Conservation (phyloP, 768 basidiomycete species). For the Hericium erinaceus region DNA sequence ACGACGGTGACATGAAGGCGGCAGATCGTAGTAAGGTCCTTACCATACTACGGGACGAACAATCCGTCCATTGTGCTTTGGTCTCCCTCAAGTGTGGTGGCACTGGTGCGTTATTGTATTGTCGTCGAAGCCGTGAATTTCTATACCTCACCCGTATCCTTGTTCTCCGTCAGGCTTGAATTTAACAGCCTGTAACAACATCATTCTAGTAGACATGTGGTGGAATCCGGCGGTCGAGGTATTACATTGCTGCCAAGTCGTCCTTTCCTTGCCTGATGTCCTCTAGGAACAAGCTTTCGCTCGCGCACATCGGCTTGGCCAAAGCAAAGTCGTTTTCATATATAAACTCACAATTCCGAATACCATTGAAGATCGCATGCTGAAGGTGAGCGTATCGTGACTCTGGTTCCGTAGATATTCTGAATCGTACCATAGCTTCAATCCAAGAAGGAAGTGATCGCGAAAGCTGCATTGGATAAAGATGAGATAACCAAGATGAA, state of each 20-base stretch:
- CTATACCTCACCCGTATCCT: slow-evolving; percentile 1
- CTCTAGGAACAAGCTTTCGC: slow-evolving; percentile 59
- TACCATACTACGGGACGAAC: slow-evolving; percentile 26
- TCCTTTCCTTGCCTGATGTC: slow-evolving; percentile 32
- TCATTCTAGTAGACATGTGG: slow-evolving; percentile 81
- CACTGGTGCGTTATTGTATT: slow-evolving; percentile 61
- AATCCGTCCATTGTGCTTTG: slow-evolving; percentile 56
- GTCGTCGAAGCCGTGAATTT: too few relatives aligned
- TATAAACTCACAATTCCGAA: slow-evolving; percentile 71
- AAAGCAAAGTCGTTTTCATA: slow-evolving; percentile 68
- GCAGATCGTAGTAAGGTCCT: too few relatives aligned
- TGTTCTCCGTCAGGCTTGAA: slow-evolving; percentile 49
- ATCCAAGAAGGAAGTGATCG: too few relatives aligned
- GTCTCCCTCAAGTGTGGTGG: slow-evolving; percentile 88
- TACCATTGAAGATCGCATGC: slow-evolving; percentile 73
- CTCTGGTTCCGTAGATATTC: not conserved
- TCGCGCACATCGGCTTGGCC: slow-evolving; percentile 72
- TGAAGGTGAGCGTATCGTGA: slow-evolving; percentile 36
- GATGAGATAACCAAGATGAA: too few relatives aligned
- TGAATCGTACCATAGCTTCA: not conserved
- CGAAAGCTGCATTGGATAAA: too few relatives aligned
- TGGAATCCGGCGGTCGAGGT: slow-evolving; percentile 78
- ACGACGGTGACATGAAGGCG: too few relatives aligned
- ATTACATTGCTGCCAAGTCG: not conserved
- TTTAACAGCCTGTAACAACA: slow-evolving; percentile 76